These are phyloP conservation scores for Candida montana DNA, from an alignment of 805 yeast species.

Conservation along the genomic window DNA sequence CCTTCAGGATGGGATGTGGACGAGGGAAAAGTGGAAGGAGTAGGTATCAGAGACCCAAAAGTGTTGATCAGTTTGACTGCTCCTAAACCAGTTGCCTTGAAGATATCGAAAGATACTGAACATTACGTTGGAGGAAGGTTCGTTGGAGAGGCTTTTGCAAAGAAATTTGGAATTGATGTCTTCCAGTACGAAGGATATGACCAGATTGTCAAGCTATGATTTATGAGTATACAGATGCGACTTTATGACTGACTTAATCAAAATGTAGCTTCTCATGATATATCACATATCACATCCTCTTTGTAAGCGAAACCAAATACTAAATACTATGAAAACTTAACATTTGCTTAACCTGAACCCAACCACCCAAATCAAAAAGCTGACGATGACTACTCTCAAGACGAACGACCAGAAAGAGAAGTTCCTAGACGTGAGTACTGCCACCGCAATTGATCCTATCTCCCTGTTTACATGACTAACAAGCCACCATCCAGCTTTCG, in stretches of 20 bases:
- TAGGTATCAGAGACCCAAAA: slow-evolving; percentile 46
- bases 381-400: slow-evolving; percentile 1
- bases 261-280: no score
- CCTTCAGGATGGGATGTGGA: slow-evolving; percentile 99
- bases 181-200: slow-evolving; percentile 55
- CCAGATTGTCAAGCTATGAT: slow-evolving; percentile 41
- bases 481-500: slow-evolving; percentile 34
- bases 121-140: slow-evolving; percentile 94
- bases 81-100: slow-evolving; percentile 80
- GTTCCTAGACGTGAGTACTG: slow-evolving; percentile 7
- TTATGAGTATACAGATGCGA: no score
- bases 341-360: no score
- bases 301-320: no score
- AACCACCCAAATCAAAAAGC: no score
- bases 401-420: slow-evolving; percentile 7
- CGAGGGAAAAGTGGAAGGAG: slow-evolving; percentile 55
- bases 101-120: slow-evolving; percentile 36
- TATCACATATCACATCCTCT: no score
- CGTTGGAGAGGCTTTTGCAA: slow-evolving; percentile 59
- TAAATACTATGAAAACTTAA: no score
- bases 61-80: slow-evolving; percentile 83
- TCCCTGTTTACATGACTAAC: not conserved
- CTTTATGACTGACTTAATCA: not conserved
- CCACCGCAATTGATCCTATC: not conserved
- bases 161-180: slow-evolving; percentile 63